Base-by-base conservation (phyloP, 257 asterid genomes). In the Lantana camara region DNA sequence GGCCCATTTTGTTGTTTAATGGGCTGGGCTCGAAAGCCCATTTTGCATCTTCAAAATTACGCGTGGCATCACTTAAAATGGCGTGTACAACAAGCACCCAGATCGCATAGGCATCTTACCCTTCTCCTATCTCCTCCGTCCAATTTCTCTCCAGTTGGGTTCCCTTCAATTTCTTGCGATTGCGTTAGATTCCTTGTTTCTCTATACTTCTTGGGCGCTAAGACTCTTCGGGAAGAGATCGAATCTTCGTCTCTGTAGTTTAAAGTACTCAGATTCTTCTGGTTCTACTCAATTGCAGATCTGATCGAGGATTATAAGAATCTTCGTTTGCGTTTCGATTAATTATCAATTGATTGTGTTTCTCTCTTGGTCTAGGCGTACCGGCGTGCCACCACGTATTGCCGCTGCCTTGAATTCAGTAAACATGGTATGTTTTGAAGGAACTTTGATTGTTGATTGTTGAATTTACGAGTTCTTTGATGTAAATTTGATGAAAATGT, bases 61-160 rank as follows among this genome's bases (percentile, higher is more conserved):
- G 52, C 76, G 78, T 72, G 77, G 76, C 75, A 19, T 6, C 19
- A 63, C 12, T 6, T 42, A 1, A 67, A 22, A 38, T 73, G 48
- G 82, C 89, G 73, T 80, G 84, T 67, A 52, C 65, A 75, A 45
- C 49, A 77, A 71, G 80, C 79, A n/a, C 63, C 35, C 42, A 49
- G 51, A 77, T 16, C 69, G 66, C 17, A 71, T 69, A 57, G 71
- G 80, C 80, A 83, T 73, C 73, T 56, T 67, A 62, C 55, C 72
- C 73, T 58, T 69, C 58, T 9, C 71, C 44, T 29, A 20, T 55
- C 64, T 8, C 72, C 56, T 29, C 63, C 74, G 63, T 68, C 63
- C 70, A 58, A 51, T 46, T 58, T 9, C 59, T 70, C 73, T 72
- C 60, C 68, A 1, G 47, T 59, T 67, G 17, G 38, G 19, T 66